Percentiles rank a stretch among this genome's conserved stretches.
phyloP scores from a whole-genome alignment of 176 grass and related monocot genomes.

The Aegilops speltoides region DNA sequence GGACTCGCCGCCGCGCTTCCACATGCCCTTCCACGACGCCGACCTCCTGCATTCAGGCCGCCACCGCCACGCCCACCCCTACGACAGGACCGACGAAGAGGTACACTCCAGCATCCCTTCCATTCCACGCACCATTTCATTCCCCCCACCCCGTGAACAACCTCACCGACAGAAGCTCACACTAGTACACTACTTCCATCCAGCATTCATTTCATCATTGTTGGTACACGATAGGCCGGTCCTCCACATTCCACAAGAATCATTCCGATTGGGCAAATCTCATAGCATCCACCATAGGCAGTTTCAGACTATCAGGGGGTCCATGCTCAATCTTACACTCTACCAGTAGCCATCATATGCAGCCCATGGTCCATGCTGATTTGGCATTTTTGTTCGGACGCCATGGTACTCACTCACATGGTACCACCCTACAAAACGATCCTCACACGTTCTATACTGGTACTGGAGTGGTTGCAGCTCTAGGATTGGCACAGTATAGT shows the following conservation, averaged over 20 bases:
- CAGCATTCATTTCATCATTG: not conserved
- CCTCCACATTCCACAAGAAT: not conserved
- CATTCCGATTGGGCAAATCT: not conserved
- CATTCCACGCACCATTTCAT: not conserved
- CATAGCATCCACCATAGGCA: not conserved
- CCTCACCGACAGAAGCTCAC: not conserved
- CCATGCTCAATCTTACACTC: not conserved
- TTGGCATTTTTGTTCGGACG: not conserved
- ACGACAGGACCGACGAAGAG: slow-evolving; percentile 63
- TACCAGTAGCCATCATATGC: not conserved
- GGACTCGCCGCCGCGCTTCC: slow-evolving; percentile 51
- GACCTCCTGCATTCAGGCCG: slow-evolving; percentile 39
- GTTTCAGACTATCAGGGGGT: not conserved
- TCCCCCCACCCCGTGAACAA: not conserved
- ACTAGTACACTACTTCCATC: not conserved
- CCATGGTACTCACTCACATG: slow-evolving; percentile 15
- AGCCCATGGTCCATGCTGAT: not conserved
- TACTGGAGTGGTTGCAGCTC: not conserved
- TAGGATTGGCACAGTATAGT: not conserved
- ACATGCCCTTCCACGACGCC: slow-evolving; percentile 30
- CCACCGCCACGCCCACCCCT: slow-evolving; percentile 34
- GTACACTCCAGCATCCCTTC: slow-evolving; percentile 23
- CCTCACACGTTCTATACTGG: not conserved
- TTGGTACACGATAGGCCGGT: not conserved
- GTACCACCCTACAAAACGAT: not conserved